Percentiles rank a stretch among this genome's conserved stretches.
Conservation (phyloP, 176 grass and related monocot species). For the Melocanna baccifera region DNA sequence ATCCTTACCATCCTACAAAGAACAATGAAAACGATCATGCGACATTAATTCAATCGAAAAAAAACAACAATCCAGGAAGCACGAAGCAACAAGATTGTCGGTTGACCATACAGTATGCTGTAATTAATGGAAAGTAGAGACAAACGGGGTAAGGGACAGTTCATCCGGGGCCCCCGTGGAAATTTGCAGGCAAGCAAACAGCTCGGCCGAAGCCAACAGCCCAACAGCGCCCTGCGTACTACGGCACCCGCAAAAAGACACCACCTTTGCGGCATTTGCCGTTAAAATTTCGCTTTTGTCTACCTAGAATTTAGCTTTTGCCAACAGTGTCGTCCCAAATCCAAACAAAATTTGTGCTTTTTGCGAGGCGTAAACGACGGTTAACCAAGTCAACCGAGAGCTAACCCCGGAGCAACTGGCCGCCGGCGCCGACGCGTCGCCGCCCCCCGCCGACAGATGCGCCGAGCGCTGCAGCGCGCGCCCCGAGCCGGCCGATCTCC, state of each 20-base stretch:
- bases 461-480: slow-evolving; percentile 30
- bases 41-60: slow-evolving; percentile 21
- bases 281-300: slow-evolving; percentile 28
- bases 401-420: slow-evolving; percentile 56
- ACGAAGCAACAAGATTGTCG: slow-evolving; percentile 48
- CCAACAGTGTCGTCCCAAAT: neutral
- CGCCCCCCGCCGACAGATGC: slow-evolving; percentile 20
- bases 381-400: slow-evolving; percentile 31
- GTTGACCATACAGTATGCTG: slow-evolving; percentile 34
- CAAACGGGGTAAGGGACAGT: slow-evolving; percentile 22
- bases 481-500: slow-evolving; percentile 27
- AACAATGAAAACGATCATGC: slow-evolving; percentile 3
- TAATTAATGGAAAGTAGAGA: slow-evolving; percentile 28
- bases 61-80: neutral
- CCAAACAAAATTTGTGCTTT: neutral
- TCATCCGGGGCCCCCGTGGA: slow-evolving; percentile 34
- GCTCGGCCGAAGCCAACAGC: slow-evolving; percentile 14
- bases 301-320: slow-evolving; percentile 21
- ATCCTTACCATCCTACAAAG: slow-evolving; percentile 59
- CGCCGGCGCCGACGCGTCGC: slow-evolving; percentile 31
- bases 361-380: neutral
- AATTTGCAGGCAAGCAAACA: slow-evolving; percentile 21
- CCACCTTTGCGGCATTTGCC: neutral
- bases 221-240: slow-evolving; percentile 32
- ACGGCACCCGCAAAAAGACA: slow-evolving; percentile 51